These are phyloP conservation scores for Nemania abortiva DNA, from an alignment of 2,329 filamentous ascomycete species.

Conservation along the genomic window DNA sequence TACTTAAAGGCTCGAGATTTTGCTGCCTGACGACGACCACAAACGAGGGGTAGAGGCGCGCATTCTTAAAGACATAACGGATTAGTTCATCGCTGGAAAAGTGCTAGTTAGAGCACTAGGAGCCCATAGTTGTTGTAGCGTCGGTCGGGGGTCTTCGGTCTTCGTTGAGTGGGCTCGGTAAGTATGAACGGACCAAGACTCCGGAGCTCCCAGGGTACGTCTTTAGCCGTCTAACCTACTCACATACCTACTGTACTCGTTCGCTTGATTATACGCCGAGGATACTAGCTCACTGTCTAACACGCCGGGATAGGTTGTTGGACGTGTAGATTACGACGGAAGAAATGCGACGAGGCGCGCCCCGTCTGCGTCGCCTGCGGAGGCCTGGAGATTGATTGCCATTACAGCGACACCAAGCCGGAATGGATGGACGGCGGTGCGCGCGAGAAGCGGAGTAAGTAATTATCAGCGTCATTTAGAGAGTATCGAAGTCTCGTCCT, in stretches of 20 bases:
- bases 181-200: slow-evolving; percentile 35
- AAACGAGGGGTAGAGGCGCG: neutral
- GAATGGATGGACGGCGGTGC: slow-evolving; percentile 55
- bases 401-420: slow-evolving; percentile 53
- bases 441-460: slow-evolving; percentile 50
- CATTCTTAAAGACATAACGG: neutral
- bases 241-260: no score
- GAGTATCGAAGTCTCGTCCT: neutral
- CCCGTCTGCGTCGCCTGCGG: slow-evolving; percentile 55
- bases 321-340: slow-evolving; percentile 58
- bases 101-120: neutral
- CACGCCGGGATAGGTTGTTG: slow-evolving; percentile 48
- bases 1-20: neutral
- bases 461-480: neutral
- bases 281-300: slow-evolving; percentile 13
- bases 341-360: slow-evolving; percentile 58
- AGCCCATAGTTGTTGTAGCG: neutral
- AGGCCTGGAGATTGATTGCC: slow-evolving; percentile 56
- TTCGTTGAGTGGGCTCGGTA: slow-evolving; percentile 25
- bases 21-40: neutral
- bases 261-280: neutral
- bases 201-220: slow-evolving; percentile 39
- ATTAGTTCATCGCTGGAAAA: neutral
- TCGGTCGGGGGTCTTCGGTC: neutral
- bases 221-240: slow-evolving; percentile 1